These are phyloP conservation scores for Chaetothyriales sp. DNA, from an alignment of 2,329 filamentous ascomycete genomes.

Conservation along the genomic window DNA sequence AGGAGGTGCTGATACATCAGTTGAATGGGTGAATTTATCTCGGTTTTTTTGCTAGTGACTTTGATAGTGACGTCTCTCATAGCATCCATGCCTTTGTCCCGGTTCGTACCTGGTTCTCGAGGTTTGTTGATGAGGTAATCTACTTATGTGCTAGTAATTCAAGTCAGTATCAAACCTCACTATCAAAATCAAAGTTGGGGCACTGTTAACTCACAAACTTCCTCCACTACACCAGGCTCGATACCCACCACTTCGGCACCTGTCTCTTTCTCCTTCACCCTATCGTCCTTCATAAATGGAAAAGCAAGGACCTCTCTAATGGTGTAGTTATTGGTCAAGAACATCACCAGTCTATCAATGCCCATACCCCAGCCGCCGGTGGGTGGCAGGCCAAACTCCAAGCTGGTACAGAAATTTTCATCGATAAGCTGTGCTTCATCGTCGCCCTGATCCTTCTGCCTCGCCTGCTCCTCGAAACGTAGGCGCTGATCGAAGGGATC, in stretches of 20 bases:
- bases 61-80: not conserved
- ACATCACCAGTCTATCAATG: constrained; percentile 88
- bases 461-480: constrained; percentile 86
- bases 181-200: not conserved
- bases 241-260: constrained; percentile 52
- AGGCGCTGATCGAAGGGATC: constrained; percentile 89
- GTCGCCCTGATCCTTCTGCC: constrained; percentile 91
- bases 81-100: not conserved
- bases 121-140: not conserved
- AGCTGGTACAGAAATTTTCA: constrained; percentile 81
- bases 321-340: constrained; percentile 85
- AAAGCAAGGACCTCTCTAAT: constrained; percentile 95
- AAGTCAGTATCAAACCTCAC: not conserved
- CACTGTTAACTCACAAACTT: constrained; percentile 25
- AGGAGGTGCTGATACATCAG: not conserved
- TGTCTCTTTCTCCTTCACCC: constrained; percentile 27
- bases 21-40: not conserved
- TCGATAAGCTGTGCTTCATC: constrained; percentile 94
- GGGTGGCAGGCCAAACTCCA: constrained; percentile 83
- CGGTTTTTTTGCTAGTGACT: not conserved
- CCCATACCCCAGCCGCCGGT: constrained; percentile 96
- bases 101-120: not conserved
- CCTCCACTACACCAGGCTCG: constrained; percentile 47
- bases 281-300: constrained; percentile 93
- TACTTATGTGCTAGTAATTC: not conserved